Base-by-base conservation (phyloP, 2,329 filamentous ascomycete species). In the Botrytis medusae region DNA sequence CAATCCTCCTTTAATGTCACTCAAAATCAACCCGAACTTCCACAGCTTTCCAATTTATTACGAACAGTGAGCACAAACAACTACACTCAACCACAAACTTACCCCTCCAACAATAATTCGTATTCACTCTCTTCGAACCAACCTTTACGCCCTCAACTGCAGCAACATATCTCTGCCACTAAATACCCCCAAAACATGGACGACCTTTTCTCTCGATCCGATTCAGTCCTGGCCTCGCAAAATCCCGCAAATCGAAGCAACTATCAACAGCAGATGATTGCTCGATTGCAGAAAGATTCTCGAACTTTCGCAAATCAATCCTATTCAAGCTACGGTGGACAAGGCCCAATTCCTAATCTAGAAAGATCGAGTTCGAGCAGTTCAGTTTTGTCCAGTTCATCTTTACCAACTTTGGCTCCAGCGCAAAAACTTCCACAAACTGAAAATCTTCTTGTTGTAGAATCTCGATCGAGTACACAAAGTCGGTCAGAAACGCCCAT, bases 81-180 rank as follows among this genome's bases (percentile, higher is more conserved):
- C 51, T 54, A 40, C n/a, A 25, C 60, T 14, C 51, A 48, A 22
- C 51, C 40, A 22, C 62, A 46, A 48, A 29, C 51, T 22, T 51
- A 69, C 63, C 57, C 25, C 62, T 44, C 46, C n/a, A 69, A 40
- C 71, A 69, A 69, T 44, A 57, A 48, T 4, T 34, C 29, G 37
- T 44, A 72, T 72, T 72, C 71, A 48, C 71, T 68, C n/a, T 72
- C 62, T 34, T 72, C 62, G 22, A 57, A 46, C 20, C 71, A 59
- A n/a, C 54, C 40, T 22, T 18, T 54, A 29, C 51, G 51, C 12
- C 42, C 37, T 29, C 51, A 69, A 34, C 32, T 46, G 22, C 60
- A 57, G 22, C 48, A 68, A 37, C 51, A 29, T 4, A 32, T 29
- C 40, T 29, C 37, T 32, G 29, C 40, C 16, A 32, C n/a, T 9